Conservation (phyloP, 768 basidiomycete genomes). For the Mycena vitilis region DNA sequence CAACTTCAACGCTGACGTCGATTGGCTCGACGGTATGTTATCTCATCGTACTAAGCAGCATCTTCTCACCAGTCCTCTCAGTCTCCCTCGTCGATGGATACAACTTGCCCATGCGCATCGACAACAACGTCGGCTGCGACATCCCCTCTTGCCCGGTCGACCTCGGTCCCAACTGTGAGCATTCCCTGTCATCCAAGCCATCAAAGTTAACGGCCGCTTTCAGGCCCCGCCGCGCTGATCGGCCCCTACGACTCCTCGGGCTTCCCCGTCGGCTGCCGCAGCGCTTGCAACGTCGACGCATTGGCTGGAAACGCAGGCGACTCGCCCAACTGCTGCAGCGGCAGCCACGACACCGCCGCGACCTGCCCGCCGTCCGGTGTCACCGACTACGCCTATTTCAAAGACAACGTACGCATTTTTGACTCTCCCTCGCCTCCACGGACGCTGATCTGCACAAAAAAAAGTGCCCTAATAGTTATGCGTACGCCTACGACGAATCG, state of each 20-base stretch:
- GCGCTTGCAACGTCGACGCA: constrained; percentile 54
- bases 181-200: constrained; percentile 5
- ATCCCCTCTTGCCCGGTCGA: constrained; percentile 58
- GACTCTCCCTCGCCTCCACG: too few species aligned
- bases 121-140: constrained; percentile 48
- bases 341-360: constrained; percentile 45
- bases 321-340: constrained; percentile 43
- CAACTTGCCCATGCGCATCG: constrained; percentile 52
- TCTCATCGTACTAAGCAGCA: too few species aligned
- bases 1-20: neutral
- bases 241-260: constrained; percentile 43
- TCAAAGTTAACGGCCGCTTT: too few species aligned
- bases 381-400: constrained; percentile 61
- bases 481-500: constrained; percentile 58
- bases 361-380: constrained; percentile 65
- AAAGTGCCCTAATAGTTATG: constrained; percentile 53
- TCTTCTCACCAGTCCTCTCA: neutral
- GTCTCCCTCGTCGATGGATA: constrained; percentile 64
- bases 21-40: neutral
- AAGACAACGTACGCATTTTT: constrained; percentile 40
- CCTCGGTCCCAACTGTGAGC: constrained; percentile 52
- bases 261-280: constrained; percentile 55
- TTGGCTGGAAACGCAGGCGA: constrained; percentile 46
- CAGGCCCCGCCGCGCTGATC: constrained; percentile 36
- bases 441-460: constrained; percentile 4